Evolutionary conservation across 139 green algal genomes (phyloP).

Genomic region (Coelastrella sp.): DNA sequence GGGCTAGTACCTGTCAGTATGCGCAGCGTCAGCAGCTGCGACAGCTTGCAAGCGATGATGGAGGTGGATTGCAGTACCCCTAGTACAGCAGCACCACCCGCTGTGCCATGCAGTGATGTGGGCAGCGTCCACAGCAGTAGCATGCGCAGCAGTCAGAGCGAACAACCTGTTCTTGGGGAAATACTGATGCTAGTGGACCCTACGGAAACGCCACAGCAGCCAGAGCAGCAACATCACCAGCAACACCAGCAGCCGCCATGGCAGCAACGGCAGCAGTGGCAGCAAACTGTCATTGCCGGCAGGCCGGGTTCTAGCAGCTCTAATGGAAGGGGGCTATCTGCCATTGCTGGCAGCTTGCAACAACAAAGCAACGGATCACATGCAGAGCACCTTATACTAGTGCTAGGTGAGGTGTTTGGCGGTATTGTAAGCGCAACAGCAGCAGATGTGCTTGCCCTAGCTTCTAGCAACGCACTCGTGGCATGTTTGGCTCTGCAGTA

Average conservation of each 20-base stretch:
- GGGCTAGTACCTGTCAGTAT: neutral
- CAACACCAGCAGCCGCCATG: neutral
- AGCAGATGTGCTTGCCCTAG: too few species aligned
- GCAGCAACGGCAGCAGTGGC: conserved; percentile 38
- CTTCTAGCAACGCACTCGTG: too few species aligned
- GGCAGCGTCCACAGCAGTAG: conserved; percentile 15
- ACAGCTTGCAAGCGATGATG: neutral
- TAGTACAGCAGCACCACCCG: conserved; percentile 11
- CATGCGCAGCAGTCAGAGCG: neutral
- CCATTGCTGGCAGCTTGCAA: neutral
- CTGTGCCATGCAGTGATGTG: neutral
- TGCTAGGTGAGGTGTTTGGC: conserved; percentile 49
- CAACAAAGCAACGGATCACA: neutral
- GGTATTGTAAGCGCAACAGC: too few species aligned
- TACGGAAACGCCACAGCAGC: neutral
- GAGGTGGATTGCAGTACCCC: conserved; percentile 7
- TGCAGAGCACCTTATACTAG: conserved; percentile 52
- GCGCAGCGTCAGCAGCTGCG: neutral
- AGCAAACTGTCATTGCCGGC: neutral
- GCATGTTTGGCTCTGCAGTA: too few species aligned
- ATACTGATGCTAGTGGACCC: neutral
- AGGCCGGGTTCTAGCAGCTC: too few species aligned
- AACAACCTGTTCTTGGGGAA: neutral
- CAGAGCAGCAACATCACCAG: conserved; percentile 32
- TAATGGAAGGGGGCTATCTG: neutral